Evolutionary conservation across 2,329 filamentous ascomycete species (phyloP).

Genomic region (Nemania bipapillata): DNA sequence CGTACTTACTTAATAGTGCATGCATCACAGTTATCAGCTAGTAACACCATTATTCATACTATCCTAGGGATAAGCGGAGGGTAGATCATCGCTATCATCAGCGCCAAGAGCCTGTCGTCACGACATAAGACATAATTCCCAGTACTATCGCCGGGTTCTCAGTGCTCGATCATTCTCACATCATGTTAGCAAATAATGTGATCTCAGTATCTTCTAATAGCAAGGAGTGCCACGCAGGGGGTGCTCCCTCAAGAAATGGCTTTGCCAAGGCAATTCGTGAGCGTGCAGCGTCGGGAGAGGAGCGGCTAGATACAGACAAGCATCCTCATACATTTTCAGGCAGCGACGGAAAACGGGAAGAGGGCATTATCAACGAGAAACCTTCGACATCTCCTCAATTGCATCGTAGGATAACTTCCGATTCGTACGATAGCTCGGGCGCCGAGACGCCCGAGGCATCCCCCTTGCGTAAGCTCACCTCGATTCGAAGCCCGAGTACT

Average conservation of each 20-base stretch:
- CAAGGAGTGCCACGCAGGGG: background rate
- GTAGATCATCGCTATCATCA: background rate
- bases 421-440: constrained; percentile 45
- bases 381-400: constrained; percentile 37
- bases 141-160: background rate
- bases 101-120: background rate
- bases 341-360: constrained; percentile 30
- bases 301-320: background rate
- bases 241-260: constrained; percentile 29
- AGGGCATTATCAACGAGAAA: constrained; percentile 26
- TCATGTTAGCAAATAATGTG: constrained; percentile 5
- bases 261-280: constrained; percentile 14
- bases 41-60: background rate
- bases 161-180: background rate
- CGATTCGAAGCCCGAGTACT: constrained; percentile 27
- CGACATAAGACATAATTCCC: background rate
- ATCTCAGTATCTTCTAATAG: background rate
- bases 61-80: background rate
- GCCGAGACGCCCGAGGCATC: constrained; percentile 43
- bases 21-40: background rate
- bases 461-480: constrained; percentile 26
- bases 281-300: background rate
- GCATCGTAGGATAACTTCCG: constrained; percentile 36
- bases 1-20: background rate
- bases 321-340: background rate